Evolutionary conservation across 371 early-diverging fungal species (phyloP), one percentile per base, ranked within the genome.

Genomic region (Mycotypha africana): DNA sequence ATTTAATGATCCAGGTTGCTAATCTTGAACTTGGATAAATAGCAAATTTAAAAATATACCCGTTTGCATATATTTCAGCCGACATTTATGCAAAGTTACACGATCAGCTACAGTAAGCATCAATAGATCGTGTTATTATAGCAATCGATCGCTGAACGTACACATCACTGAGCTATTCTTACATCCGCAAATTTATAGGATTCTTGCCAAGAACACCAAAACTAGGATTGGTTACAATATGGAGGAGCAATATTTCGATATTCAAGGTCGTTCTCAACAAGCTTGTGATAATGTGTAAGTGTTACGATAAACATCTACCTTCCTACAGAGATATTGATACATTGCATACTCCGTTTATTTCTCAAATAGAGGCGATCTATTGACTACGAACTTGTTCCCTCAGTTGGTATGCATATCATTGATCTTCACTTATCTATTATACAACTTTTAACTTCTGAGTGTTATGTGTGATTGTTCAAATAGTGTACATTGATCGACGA

Each of bases 191-290:
- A 0, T 23, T 12, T 22, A 19, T 34, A 58, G 58, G 16, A 32
- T 30, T 4, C 23, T 52, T 7, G 58, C 38, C 5, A 58, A 36
- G 23, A 15, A 33, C 1, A 35, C 14, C 15, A 58, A 48, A 20
- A 58, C 53, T 4, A 37, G 45, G 2, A 52, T 58, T 14, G 32
- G 17, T 2, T 58, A 14, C 24, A 11, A 45, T 17, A 37, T 52
- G 35, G 33, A 36, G 9, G 52, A 40, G 0, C 58, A 58, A 17
- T 55, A n/a, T 22, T 55, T 55, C 42, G 46, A 40, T 9, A 49
- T 55, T 15, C 43, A 26, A 42, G 56, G 56, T 19, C 33, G 56
- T 22, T 55, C 56, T 1, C 49, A 55, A 31, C 44, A 48, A 41
- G 35, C 56, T 16, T 43, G 49, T 31, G 52, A 52, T 32, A 34